Percentiles rank a stretch among this genome's conserved stretches.
These are phyloP conservation scores for Oxytropis ochrocephala DNA, from an alignment of 306 rosid species.

Conservation along the genomic window DNA sequence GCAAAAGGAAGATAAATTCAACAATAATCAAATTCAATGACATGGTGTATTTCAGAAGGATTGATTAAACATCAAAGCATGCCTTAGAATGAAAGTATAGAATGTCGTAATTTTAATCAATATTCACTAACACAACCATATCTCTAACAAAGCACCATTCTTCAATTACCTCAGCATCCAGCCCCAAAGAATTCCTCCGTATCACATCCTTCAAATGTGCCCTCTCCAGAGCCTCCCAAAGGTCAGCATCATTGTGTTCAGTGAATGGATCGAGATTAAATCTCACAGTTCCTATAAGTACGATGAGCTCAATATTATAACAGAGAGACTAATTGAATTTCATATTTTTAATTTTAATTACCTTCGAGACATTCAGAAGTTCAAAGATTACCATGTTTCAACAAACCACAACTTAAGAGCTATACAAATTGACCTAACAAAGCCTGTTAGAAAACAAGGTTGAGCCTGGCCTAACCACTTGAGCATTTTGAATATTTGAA, in stretches of 20 bases:
- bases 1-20: not conserved
- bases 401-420: constrained; percentile 11
- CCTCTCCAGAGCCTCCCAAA: constrained; percentile 93
- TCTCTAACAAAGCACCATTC: not conserved
- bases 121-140: not conserved
- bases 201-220: constrained; percentile 85
- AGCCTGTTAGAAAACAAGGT: not conserved
- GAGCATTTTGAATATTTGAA: not conserved
- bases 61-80: not conserved
- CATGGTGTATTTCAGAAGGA: not conserved
- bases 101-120: not conserved
- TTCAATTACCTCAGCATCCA: constrained; percentile 71
- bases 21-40: not conserved
- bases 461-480: not conserved
- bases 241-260: constrained; percentile 86
- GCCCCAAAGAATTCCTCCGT: constrained; percentile 67
- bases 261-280: constrained; percentile 85
- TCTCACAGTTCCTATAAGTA: constrained; percentile 64
- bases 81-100: not conserved
- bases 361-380: not conserved
- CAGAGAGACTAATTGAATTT: constrained; percentile 3
- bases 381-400: not conserved
- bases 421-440: not conserved
- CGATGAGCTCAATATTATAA: not conserved
- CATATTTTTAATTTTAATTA: constrained; percentile 1